These are phyloP conservation scores for Phlyctochytrium arcticum DNA, from an alignment of 192 early-diverging fungal genomes.

Conservation along the genomic window DNA sequence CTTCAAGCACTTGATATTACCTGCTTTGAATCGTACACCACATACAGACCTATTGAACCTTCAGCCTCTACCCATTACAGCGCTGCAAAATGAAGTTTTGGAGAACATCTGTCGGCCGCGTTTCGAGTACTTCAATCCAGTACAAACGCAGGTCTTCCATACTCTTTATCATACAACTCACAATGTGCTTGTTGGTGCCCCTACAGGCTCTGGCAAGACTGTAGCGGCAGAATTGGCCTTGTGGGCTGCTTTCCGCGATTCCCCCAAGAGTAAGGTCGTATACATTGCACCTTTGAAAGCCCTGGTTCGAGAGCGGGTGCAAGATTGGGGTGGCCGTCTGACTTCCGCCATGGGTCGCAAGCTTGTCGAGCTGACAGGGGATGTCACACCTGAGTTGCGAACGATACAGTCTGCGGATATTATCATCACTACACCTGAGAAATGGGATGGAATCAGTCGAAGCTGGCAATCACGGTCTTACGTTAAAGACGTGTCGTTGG, in stretches of 20 bases:
- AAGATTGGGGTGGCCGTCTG: conserved; percentile 79
- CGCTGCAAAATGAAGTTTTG: conserved; percentile 72
- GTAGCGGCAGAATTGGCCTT: conserved; percentile 94
- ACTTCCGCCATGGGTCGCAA: conserved; percentile 67
- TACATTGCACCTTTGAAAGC: conserved; percentile 99
- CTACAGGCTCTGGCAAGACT: conserved; percentile 98
- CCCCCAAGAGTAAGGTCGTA: conserved; percentile 80
- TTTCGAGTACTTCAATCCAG: conserved; percentile 96
- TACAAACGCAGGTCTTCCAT: conserved; percentile 99
- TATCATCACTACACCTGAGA: conserved; percentile 97
- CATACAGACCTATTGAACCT: conserved; percentile 91
- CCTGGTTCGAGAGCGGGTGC: conserved; percentile 90
- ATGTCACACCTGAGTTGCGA: conserved; percentile 87
- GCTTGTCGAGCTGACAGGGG: conserved; percentile 94
- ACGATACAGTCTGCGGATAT: conserved; percentile 88
- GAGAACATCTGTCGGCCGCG: conserved; percentile 81
- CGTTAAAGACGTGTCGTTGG: conserved; percentile 78
- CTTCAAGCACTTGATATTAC: conserved; percentile 89
- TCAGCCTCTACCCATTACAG: conserved; percentile 85
- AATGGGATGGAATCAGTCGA: conserved; percentile 97
- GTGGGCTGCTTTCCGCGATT: conserved; percentile 86
- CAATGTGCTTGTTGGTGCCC: conserved; percentile 90
- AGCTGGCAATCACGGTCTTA: conserved; percentile 87
- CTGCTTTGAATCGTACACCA: conserved; percentile 69
- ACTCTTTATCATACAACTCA: conserved; percentile 81